These are phyloP conservation scores for Fusarium sp. DNA, from an alignment of 2,329 filamentous ascomycete genomes.

Conservation along the genomic window DNA sequence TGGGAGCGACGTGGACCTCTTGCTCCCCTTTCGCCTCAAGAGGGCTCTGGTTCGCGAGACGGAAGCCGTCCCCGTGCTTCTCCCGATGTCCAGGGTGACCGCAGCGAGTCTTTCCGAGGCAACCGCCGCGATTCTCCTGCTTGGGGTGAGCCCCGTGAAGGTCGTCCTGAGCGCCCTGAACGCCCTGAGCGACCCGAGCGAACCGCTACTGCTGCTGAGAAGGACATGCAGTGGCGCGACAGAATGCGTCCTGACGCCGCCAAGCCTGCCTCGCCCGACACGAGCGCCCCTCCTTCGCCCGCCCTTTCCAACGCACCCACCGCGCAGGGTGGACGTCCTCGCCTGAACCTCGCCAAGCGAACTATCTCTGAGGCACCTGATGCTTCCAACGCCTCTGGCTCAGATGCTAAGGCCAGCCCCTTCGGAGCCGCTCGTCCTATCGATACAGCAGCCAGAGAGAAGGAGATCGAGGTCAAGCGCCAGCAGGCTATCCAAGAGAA, in stretches of 20 bases:
- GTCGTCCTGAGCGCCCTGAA: slow-evolving; percentile 69
- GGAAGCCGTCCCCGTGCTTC: slow-evolving; percentile 64
- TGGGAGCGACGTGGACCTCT: slow-evolving; percentile 97
- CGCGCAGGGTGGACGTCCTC: slow-evolving; percentile 74
- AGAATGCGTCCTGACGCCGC: slow-evolving; percentile 86
- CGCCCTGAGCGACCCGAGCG: slow-evolving; percentile 78
- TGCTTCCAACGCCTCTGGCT: slow-evolving; percentile 58
- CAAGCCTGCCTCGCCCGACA: slow-evolving; percentile 75
- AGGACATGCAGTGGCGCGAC: slow-evolving; percentile 91
- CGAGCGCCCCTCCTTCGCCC: slow-evolving; percentile 80
- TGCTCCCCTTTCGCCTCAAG: slow-evolving; percentile 73
- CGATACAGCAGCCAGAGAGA: slow-evolving; percentile 89
- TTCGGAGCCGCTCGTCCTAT: slow-evolving; percentile 95
- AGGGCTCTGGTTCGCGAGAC: slow-evolving; percentile 62
- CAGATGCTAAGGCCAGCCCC: slow-evolving; percentile 85
- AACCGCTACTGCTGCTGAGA: slow-evolving; percentile 85
- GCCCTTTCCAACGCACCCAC: slow-evolving; percentile 64
- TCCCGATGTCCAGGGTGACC: slow-evolving; percentile 64
- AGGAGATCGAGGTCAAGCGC: slow-evolving; percentile 89
- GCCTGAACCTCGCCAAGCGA: slow-evolving; percentile 88
- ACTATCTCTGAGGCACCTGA: slow-evolving; percentile 81
- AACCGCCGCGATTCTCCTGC: slow-evolving; percentile 76
- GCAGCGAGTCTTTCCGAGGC: slow-evolving; percentile 67
- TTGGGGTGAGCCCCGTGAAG: slow-evolving; percentile 79
- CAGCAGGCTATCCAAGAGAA: slow-evolving; percentile 80